Base-by-base conservation (phyloP, 1,139 yeast genomes). In the Taiozyma sp. region DNA sequence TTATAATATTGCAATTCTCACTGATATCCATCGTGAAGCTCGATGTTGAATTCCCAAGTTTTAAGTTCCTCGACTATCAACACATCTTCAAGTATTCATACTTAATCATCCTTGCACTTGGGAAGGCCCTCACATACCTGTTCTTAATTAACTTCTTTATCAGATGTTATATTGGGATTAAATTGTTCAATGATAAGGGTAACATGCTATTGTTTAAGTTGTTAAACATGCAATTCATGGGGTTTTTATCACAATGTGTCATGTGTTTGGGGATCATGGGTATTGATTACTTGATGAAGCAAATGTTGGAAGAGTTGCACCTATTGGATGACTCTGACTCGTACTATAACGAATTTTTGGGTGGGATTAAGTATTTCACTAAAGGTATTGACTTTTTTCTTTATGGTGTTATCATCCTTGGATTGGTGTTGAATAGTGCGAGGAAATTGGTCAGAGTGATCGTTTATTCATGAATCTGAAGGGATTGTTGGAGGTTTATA, bases 81-180 rank as follows among this genome's bases (percentile, higher is more conserved):
- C 36, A 38, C 16, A 40, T 57, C 28, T 53, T 58, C 47, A 48
- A 54, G 29, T 54, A 56, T 45, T 50, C 55, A 4, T 57, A 55
- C 34, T 44, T 58, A 32, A 16, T 34, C 2, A 49, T 56, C 5
- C 47, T 61, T 8, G 19, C 56, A 4, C 2, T 54, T 8, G 64
- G 61, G 9, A 61, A 61, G 45, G 16, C 51, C 2, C 38, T 61
- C 19, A 56, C 57, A 4, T 52, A 58, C 39, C 39, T 59, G 2
- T 56, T 53, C 19, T 38, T 59, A 45, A 6, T 50, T 1, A 51
- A 54, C 1, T 59, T 61, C 49, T 53, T 57, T 39, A 45, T 51
- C 13, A 54, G 62, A 46, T 46, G 58, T 27, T 61, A 61, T 42
- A 54, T 60, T 39, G 63, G 64, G 4, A 23, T 58, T 12, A 57